These are phyloP conservation scores for Chaetoscypha palmicola DNA, from an alignment of 2,329 filamentous ascomycete species.

Conservation along the genomic window DNA sequence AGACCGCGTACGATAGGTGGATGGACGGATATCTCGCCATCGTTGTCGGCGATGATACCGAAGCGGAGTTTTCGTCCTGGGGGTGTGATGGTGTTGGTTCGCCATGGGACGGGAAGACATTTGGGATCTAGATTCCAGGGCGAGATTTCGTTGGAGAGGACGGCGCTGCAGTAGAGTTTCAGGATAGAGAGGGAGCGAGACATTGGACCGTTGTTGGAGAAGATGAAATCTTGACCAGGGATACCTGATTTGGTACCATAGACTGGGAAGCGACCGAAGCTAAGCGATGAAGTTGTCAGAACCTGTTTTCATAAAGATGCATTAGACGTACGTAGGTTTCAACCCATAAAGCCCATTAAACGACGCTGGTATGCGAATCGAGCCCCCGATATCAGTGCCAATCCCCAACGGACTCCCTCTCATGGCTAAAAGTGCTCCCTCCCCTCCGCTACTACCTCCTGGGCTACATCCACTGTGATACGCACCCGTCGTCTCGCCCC, in stretches of 20 bases:
- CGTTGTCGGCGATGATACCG: constrained; percentile 33
- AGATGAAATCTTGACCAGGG: constrained; percentile 34
- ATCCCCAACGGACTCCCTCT: constrained; percentile 26
- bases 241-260: constrained; percentile 33
- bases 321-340: constrained; percentile 32
- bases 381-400: constrained; percentile 32
- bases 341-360: constrained; percentile 35
- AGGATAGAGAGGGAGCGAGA: constrained; percentile 30
- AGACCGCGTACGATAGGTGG: constrained; percentile 34
- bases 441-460: constrained; percentile 27
- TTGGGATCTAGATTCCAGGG: constrained; percentile 36
- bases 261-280: constrained; percentile 34
- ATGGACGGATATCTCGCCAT: constrained; percentile 32
- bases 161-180: constrained; percentile 32
- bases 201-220: constrained; percentile 35
- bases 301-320: too few species aligned
- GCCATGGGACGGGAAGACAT: constrained; percentile 34
- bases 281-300: constrained; percentile 8
- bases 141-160: constrained; percentile 29
- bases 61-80: constrained; percentile 33
- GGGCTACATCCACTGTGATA: constrained; percentile 25
- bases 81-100: constrained; percentile 29
- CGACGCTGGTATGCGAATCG: constrained; percentile 33
- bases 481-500: constrained; percentile 33
- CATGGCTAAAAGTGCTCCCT: constrained; percentile 27